Percentiles rank a stretch among this genome's conserved stretches.
Evolutionary conservation across 441 rosid genomes (phyloP).

Genomic region (Gossypium lobatum): DNA sequence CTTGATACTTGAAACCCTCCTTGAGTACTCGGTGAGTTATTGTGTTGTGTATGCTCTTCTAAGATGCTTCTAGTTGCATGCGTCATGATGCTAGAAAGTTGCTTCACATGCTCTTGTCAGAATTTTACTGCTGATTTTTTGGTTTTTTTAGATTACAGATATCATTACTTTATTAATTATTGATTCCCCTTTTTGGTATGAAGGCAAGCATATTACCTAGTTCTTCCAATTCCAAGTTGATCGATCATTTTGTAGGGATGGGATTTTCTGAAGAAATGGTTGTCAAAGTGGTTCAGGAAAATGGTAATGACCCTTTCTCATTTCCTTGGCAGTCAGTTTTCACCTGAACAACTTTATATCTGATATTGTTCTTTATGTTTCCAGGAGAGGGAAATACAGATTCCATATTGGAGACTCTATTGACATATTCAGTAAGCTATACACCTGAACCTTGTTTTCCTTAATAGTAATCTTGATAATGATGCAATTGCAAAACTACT

Average conservation of each 20-base stretch:
- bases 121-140: not conserved
- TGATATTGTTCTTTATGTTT: conserved; percentile 17
- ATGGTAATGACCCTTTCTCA: conserved; percentile 37
- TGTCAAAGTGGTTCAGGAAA: conserved; percentile 53
- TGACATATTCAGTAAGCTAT: conserved; percentile 46
- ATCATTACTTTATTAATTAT: not conserved
- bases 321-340: conserved; percentile 3
- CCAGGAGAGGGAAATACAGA: conserved; percentile 62
- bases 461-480: not conserved
- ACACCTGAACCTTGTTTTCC: not conserved
- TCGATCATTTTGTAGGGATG: conserved; percentile 64
- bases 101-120: not conserved
- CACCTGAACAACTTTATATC: not conserved
- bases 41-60: not conserved
- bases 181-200: conserved; percentile 12
- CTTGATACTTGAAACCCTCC: conserved; percentile 56
- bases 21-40: conserved; percentile 38
- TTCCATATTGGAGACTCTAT: conserved; percentile 55
- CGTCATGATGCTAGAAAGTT: conserved; percentile 4
- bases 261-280: conserved; percentile 60
- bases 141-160: conserved; percentile 5
- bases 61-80: conserved; percentile 6
- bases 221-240: conserved; percentile 59
- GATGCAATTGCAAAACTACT: not conserved
- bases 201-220: conserved; percentile 44